These are phyloP conservation scores for Pelargonium myrrhifolium DNA, from an alignment of 441 rosid species.

Conservation along the genomic window DNA sequence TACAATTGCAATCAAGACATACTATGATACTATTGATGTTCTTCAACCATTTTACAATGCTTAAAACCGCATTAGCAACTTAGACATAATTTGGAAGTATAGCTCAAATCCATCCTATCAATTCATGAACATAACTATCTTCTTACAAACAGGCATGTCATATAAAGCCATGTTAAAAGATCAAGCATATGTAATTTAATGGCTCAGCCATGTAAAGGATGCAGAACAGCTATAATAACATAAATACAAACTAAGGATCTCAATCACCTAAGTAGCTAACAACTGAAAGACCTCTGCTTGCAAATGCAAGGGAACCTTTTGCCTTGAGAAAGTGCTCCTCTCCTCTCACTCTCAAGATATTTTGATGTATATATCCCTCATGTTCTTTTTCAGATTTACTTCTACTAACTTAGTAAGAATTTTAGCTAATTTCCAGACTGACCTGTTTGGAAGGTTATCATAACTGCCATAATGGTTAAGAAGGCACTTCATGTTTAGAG, in stretches of 20 bases:
- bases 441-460: constrained; percentile 81
- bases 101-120: too few relatives aligned
- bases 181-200: background rate
- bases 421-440: constrained; percentile 9
- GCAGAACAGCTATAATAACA: background rate
- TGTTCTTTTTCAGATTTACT: background rate
- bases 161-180: background rate
- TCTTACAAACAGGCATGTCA: background rate
- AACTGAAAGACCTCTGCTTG: background rate
- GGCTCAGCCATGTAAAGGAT: background rate
- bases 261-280: too few relatives aligned
- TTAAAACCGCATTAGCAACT: background rate
- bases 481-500: constrained; percentile 83
- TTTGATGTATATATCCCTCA: background rate
- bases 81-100: background rate
- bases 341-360: background rate
- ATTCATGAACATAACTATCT: too few relatives aligned
- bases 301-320: background rate
- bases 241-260: background rate
- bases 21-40: background rate
- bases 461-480: constrained; percentile 78
- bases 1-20: background rate
- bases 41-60: background rate
- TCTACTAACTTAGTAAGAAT: background rate
- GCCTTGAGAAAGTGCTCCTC: background rate